phyloP scores from a whole-genome alignment of 305 asterid species.

The Lippia alba region DNA sequence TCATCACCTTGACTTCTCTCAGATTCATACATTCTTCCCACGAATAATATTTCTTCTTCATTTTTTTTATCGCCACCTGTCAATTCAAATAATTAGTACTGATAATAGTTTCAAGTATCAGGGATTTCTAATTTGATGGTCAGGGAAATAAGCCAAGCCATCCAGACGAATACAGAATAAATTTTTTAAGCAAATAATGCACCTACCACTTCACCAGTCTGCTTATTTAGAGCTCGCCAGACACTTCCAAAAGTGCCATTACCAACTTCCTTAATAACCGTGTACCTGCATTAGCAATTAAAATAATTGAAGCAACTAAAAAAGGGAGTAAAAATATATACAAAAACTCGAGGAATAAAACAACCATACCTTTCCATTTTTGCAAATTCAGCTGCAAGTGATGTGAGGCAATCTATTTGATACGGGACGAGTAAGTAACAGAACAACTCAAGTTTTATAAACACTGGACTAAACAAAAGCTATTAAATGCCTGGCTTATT shows the following conservation, averaged over 20 bases:
- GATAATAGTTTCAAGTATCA: slow-evolving; percentile 14
- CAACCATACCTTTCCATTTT: slow-evolving; percentile 82
- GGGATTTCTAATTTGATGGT: slow-evolving; percentile 14
- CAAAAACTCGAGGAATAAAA: slow-evolving; percentile 17
- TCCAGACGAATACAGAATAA: not conserved
- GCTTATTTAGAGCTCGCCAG: slow-evolving; percentile 87
- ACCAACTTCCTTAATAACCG: slow-evolving; percentile 89
- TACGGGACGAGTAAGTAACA: slow-evolving; percentile 27
- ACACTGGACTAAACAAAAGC: slow-evolving; percentile 37
- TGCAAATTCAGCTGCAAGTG: slow-evolving; percentile 44
- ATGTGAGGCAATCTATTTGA: slow-evolving; percentile 42
- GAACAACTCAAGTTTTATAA: slow-evolving; percentile 31
- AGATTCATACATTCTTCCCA: slow-evolving; percentile 96
- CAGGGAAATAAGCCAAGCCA: slow-evolving; percentile 11
- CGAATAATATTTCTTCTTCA: slow-evolving; percentile 88
- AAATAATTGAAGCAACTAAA: slow-evolving; percentile 28
- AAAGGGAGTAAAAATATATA: not conserved
- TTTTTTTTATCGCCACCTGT: slow-evolving; percentile 93
- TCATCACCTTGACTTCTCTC: slow-evolving; percentile 90
- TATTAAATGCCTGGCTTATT: slow-evolving; percentile 51
- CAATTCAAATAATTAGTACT: slow-evolving; percentile 28
- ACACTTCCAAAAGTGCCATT: slow-evolving; percentile 95
- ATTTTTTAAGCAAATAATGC: slow-evolving; percentile 4
- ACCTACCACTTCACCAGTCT: slow-evolving; percentile 94
- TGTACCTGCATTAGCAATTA: slow-evolving; percentile 58